A percentile compares a stretch with the other conserved stretches of the same genome.
phyloP scores from a whole-genome alignment of 2,329 filamentous ascomycete species.

The Cercospora brassicicola region DNA sequence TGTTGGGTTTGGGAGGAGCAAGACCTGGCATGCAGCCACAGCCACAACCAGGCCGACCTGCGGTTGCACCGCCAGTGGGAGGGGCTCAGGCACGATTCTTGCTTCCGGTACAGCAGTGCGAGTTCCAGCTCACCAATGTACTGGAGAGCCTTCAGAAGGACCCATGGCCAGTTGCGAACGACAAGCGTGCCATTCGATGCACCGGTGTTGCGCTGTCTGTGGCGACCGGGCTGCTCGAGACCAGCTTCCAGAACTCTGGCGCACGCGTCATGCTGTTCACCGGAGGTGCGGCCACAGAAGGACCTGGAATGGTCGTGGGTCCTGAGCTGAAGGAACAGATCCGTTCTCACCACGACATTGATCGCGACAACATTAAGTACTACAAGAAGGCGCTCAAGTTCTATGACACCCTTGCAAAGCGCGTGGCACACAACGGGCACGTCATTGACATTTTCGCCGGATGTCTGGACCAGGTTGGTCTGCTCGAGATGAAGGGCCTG shows the following conservation, averaged over 20 bases:
- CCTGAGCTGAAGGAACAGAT: conserved; percentile 95
- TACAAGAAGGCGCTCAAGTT: conserved; percentile 99
- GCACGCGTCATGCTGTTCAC: conserved; percentile 97
- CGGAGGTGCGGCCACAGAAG: conserved; percentile 91
- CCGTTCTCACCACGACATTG: conserved; percentile 96
- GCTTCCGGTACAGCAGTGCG: conserved; percentile 89
- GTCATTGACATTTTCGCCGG: conserved; percentile 97
- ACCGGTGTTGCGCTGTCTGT: conserved; percentile 96
- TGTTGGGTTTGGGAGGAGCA: conserved; percentile 76
- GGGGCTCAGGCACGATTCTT: conserved; percentile 87
- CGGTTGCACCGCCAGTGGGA: conserved; percentile 65
- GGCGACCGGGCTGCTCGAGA: conserved; percentile 86
- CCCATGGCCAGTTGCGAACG: conserved; percentile 94
- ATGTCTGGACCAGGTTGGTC: conserved; percentile 93
- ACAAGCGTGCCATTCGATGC: conserved; percentile 85
- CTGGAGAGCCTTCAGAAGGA: conserved; percentile 95
- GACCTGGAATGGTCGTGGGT: conserved; percentile 93
- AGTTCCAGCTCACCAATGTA: conserved; percentile 95
- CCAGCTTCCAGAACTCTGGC: conserved; percentile 92
- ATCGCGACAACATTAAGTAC: conserved; percentile 98
- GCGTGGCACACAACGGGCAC: conserved; percentile 93
- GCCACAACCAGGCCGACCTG: conserved; percentile 67
- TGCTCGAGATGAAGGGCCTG: conserved; percentile 96
- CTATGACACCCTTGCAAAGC: conserved; percentile 90
- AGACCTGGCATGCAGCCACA: conserved; percentile 71